Percentiles rank a stretch among this genome's conserved stretches.
Conservation (phyloP, 345 rosid genomes). For the Trapa bicornis region DNA sequence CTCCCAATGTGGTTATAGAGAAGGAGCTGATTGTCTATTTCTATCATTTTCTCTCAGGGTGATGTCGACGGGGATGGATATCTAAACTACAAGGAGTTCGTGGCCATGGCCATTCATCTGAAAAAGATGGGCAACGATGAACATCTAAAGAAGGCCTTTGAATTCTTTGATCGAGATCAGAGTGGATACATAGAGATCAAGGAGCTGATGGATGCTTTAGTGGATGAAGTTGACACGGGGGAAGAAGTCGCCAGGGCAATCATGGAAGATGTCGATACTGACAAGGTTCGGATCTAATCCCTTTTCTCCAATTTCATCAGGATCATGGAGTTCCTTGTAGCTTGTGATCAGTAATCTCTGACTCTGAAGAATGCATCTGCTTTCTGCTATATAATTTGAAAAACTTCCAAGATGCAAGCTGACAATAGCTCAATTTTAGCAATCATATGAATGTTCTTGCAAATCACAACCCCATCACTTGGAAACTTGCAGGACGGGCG, state of each 20-base stretch:
- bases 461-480: background rate
- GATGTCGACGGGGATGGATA: constrained; percentile 76
- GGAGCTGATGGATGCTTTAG: constrained; percentile 61
- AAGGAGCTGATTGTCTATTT: background rate
- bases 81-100: constrained; percentile 68
- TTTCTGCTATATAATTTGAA: background rate
- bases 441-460: too few species aligned
- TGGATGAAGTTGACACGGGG: constrained; percentile 54
- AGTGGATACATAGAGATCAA: constrained; percentile 80
- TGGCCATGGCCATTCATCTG: constrained; percentile 76
- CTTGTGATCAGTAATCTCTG: background rate
- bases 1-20: background rate
- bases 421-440: too few species aligned
- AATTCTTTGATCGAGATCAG: constrained; percentile 57
- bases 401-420: too few species aligned
- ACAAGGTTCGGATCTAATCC: constrained; percentile 43
- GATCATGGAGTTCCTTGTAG: too few species aligned
- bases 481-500: constrained; percentile 55
- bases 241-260: constrained; percentile 78
- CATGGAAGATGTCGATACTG: constrained; percentile 86
- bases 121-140: constrained; percentile 83
- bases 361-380: background rate
- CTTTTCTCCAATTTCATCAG: background rate
- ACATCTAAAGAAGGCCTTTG: constrained; percentile 77
- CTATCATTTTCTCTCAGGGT: constrained; percentile 36